Percentiles rank a stretch among this genome's conserved stretches.
phyloP scores from a whole-genome alignment of 192 early-diverging fungal species.

The Umbelopsis sp. region DNA sequence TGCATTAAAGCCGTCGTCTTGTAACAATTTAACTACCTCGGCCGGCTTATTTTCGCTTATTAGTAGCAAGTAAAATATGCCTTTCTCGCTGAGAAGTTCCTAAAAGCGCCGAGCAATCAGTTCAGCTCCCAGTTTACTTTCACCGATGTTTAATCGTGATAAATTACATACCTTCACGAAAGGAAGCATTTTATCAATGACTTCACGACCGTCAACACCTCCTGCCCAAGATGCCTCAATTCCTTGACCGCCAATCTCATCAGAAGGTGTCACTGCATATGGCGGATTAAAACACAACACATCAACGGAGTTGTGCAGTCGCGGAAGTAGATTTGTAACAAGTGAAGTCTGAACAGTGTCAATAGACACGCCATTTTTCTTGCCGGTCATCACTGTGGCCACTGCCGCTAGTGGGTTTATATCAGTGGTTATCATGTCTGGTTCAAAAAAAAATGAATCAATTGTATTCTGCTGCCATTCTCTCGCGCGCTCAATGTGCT shows the following conservation, averaged over 20 bases:
- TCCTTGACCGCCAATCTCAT: conserved; percentile 71
- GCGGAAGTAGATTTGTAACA: conserved; percentile 51
- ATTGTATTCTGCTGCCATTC: background rate
- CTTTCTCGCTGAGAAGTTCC: conserved; percentile 65
- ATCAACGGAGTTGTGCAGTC: conserved; percentile 66
- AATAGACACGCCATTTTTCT: conserved; percentile 58
- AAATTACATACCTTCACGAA: conserved; percentile 56
- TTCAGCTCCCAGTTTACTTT: background rate
- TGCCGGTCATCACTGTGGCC: conserved; percentile 69
- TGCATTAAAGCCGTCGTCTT: conserved; percentile 45
- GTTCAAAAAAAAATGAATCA: background rate
- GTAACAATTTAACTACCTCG: conserved; percentile 73
- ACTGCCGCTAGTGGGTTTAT: conserved; percentile 76
- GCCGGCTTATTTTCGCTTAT: conserved; percentile 86
- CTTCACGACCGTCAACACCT: conserved; percentile 85
- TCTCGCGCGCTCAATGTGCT: background rate
- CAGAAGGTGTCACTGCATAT: conserved; percentile 84
- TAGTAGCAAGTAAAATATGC: conserved; percentile 84
- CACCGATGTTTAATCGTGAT: background rate
- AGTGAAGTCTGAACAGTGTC: conserved; percentile 72
- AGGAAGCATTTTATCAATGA: conserved; percentile 80
- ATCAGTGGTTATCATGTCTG: conserved; percentile 74
- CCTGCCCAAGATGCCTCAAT: conserved; percentile 94
- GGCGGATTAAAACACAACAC: conserved; percentile 94
- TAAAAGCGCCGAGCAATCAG: conserved; percentile 22